Conservation (phyloP, 768 basidiomycete genomes). For the Heimioporus sp. region DNA sequence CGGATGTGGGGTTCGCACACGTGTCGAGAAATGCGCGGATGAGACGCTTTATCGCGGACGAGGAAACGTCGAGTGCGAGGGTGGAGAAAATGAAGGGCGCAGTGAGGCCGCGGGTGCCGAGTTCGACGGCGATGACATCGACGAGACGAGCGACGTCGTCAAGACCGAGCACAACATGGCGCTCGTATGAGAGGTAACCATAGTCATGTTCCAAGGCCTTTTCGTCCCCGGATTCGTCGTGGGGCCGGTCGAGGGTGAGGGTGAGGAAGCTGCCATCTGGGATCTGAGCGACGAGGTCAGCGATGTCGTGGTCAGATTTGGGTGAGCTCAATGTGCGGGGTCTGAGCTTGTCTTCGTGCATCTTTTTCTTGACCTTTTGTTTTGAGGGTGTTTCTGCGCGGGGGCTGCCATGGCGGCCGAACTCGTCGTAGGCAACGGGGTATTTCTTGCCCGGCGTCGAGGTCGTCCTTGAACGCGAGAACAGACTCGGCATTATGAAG, state of each 20-base stretch:
- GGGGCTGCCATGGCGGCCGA: conserved; percentile 52
- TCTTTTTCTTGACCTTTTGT: conserved; percentile 49
- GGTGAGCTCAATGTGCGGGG: conserved; percentile 42
- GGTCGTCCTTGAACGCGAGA: conserved; percentile 65
- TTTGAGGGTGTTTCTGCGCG: conserved; percentile 34
- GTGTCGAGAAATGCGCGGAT: conserved; percentile 79
- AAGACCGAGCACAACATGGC: conserved; percentile 75
- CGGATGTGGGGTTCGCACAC: conserved; percentile 37
- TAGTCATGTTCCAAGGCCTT: conserved; percentile 50
- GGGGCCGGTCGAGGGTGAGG: conserved; percentile 49
- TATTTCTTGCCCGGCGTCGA: conserved; percentile 52
- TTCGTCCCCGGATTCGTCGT: conserved; percentile 37
- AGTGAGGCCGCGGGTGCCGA: conserved; percentile 70
- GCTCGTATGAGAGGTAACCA: conserved; percentile 70
- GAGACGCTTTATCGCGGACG: conserved; percentile 70
- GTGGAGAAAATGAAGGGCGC: conserved; percentile 92
- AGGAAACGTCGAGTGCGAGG: conserved; percentile 81
- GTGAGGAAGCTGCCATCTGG: conserved; percentile 54
- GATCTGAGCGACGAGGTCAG: conserved; percentile 37
- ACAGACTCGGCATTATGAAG: conserved; percentile 61
- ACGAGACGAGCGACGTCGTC: conserved; percentile 72
- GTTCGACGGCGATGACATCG: conserved; percentile 65
- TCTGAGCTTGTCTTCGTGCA: conserved; percentile 33
- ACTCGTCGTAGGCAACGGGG: conserved; percentile 52
- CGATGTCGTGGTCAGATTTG: conserved; percentile 32